phyloP scores from a whole-genome alignment of 1,284 basidiomycete species.

The Coriolopsis trogii region DNA sequence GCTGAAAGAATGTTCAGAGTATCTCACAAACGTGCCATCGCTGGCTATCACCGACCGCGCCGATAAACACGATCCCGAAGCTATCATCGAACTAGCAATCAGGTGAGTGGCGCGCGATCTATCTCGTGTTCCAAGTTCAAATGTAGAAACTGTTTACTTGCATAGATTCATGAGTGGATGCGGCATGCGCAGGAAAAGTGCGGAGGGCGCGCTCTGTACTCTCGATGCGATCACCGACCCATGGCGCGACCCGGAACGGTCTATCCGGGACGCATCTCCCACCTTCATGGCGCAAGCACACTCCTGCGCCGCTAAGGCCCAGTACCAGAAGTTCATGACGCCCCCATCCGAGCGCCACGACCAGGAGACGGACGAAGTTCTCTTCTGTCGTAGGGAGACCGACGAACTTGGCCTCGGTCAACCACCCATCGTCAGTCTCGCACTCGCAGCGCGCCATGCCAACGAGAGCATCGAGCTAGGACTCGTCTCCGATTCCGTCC shows the following conservation, averaged over 20 bases:
- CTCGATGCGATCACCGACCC: conserved; percentile 13
- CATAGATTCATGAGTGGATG: conserved; percentile 17
- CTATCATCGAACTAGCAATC: background rate
- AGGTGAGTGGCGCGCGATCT: background rate
- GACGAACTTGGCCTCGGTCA: background rate
- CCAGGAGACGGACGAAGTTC: conserved; percentile 6
- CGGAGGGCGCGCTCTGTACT: conserved; percentile 11
- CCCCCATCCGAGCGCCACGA: background rate
- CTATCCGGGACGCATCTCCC: conserved; percentile 1
- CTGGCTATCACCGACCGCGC: background rate
- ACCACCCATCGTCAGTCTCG: conserved; percentile 5
- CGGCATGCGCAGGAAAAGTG: conserved; percentile 1
- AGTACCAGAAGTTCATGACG: conserved; percentile 7
- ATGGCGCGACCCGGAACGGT: background rate
- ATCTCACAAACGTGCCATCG: background rate
- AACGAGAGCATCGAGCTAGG: conserved; percentile 16
- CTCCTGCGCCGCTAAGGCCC: conserved; percentile 13
- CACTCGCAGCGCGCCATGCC: conserved; percentile 7
- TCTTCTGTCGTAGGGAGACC: conserved; percentile 6
- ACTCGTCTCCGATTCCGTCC: conserved; percentile 6
- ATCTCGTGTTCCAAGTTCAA: background rate
- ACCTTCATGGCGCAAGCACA: conserved; percentile 7
- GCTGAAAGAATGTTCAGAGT: background rate
- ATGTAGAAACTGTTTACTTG: no score
- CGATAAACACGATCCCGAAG: background rate